Base-by-base conservation (phyloP, 2,329 filamentous ascomycete genomes). In the Fusarium lateritium region DNA sequence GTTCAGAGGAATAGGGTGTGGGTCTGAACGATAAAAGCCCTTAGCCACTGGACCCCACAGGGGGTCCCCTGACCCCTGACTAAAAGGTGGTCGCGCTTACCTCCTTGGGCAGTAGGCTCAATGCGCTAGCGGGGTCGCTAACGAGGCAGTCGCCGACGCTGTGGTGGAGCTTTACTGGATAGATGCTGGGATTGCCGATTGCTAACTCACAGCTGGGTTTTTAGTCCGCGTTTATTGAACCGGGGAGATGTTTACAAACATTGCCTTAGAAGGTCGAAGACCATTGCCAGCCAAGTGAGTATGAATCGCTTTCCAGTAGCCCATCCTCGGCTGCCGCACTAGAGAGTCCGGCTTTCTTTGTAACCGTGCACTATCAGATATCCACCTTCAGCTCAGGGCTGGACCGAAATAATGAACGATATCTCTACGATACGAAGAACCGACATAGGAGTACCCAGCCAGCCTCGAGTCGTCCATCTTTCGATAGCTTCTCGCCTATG, bases 21-120 rank as follows among this genome's bases (percentile, higher is more conserved):
- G 64, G 65, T 45, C 63, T 34, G 34, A 49, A 45, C 19, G 46
- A 49, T 58, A 31, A 57, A 69, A 58, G 60, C 36, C 43, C 46
- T 39, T 55, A 56, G 60, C 65, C 65, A 54, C 50, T 60, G 52
- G n/a, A 7, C 28, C 34, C 31, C 31, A 36, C 47, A 40, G 43
- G 42, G 39, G 52, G 26, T 53, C 50, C 53, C 50, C 54, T 53
- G 33, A 42, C 67, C 67, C 67, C 58, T 64, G 58, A 67, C 62
- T 56, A 61, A 31, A 33, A 22, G 11, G 33, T 53, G 54, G 54
- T 44, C 40, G n/a, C 1, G 6, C 46, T 65, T 70, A 33, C 67
- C 54, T 10, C 7, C 3, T 55, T 2, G 19, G 57, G 57, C 3
- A 46, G 21, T 50, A 22, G 19, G 58, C 45, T n/a, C 43, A 33